Conservation (phyloP, 2,329 filamentous ascomycete species). For the Dactylellina drechsleri region DNA sequence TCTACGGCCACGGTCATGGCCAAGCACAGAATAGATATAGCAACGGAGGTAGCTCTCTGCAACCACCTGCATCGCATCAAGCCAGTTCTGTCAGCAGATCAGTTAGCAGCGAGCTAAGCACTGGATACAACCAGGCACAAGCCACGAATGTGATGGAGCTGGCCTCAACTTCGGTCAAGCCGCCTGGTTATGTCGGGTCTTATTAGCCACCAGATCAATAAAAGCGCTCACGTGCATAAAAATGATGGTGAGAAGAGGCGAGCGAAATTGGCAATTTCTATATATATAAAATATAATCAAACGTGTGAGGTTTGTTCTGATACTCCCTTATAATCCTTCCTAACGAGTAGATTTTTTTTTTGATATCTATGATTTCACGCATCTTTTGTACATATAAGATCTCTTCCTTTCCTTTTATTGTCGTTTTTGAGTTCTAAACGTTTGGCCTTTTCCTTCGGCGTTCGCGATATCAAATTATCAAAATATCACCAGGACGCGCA, state of each 20-base stretch:
- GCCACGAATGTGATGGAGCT: conserved; percentile 18
- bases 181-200: conserved; percentile 11
- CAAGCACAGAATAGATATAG: neutral
- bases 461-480: conserved; percentile 15
- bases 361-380: neutral
- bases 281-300: neutral
- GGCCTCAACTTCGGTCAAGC: conserved; percentile 18
- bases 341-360: no score
- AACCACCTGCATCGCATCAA: conserved; percentile 11
- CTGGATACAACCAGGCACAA: neutral
- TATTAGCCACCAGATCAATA: neutral
- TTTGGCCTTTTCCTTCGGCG: conserved; percentile 11
- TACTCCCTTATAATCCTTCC: neutral
- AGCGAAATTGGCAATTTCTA: no score
- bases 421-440: neutral
- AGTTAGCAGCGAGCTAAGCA: conserved; percentile 32
- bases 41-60: neutral
- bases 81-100: conserved; percentile 14
- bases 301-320: neutral
- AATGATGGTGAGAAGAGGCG: no score
- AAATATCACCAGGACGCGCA: conserved; percentile 1
- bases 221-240: neutral
- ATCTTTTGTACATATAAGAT: neutral
- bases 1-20: neutral
- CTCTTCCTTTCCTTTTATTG: neutral